Percentiles rank a stretch among this genome's conserved stretches.
Evolutionary conservation across 2,329 filamentous ascomycete species (phyloP).

Genomic region (Cryoendolithus antarcticus): DNA sequence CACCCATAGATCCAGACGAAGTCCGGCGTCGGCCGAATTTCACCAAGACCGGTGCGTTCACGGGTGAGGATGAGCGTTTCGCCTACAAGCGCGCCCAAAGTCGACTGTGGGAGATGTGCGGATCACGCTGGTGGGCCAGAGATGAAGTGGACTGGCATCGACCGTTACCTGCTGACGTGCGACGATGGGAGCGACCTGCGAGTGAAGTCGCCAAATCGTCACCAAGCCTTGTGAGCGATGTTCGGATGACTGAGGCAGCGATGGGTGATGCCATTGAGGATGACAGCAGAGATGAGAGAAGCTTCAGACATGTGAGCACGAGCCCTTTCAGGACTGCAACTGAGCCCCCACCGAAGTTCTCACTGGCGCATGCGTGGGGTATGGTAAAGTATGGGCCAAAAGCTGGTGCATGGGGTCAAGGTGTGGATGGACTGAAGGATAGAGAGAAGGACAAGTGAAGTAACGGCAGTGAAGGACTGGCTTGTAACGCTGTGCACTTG

Average conservation of each 20-base stretch:
- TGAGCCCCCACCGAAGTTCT: constrained; percentile 39
- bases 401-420: constrained; percentile 40
- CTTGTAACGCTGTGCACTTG: too few relatives aligned
- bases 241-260: constrained; percentile 6
- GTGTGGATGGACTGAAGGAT: constrained; percentile 34
- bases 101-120: constrained; percentile 73
- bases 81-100: constrained; percentile 67
- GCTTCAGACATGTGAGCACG: constrained; percentile 30
- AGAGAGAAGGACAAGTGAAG: constrained; percentile 22
- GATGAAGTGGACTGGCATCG: constrained; percentile 53
- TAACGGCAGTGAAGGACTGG: neutral
- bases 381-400: constrained; percentile 41
- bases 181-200: constrained; percentile 51
- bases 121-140: constrained; percentile 57
- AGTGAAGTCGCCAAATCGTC: neutral
- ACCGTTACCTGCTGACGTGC: constrained; percentile 49
- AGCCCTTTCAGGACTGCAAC: constrained; percentile 34
- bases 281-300: constrained; percentile 18
- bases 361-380: constrained; percentile 42
- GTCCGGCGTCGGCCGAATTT: constrained; percentile 43
- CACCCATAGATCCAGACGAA: constrained; percentile 22
- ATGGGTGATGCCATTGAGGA: constrained; percentile 12
- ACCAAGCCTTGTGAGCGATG: neutral
- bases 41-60: constrained; percentile 54
- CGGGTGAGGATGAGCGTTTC: constrained; percentile 70